phyloP scores from a whole-genome alignment of 352 stramenopile species.

The Salisapilia sapeloensis region DNA sequence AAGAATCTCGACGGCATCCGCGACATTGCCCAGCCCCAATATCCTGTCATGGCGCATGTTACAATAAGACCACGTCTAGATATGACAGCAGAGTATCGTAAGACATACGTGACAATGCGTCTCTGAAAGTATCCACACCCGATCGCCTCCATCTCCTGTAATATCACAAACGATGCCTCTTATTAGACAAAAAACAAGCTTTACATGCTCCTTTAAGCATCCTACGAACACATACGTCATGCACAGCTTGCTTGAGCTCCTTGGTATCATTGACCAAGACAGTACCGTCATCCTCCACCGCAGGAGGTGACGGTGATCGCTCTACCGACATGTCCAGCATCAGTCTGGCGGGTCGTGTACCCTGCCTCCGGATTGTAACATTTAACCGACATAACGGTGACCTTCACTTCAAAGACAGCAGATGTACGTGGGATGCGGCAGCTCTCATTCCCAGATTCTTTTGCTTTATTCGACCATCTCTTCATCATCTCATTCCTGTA shows the following conservation, averaged over 20 bases:
- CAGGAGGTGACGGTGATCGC: no score
- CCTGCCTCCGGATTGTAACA: no score
- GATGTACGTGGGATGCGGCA: no score
- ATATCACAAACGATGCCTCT: background rate
- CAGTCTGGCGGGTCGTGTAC: no score
- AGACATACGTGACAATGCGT: constrained; percentile 45
- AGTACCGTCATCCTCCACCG: constrained; percentile 3
- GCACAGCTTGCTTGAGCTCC: constrained; percentile 39
- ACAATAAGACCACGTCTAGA: background rate
- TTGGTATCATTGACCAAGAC: constrained; percentile 37
- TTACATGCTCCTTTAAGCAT: background rate
- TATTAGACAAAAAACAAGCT: background rate
- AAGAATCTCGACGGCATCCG: constrained; percentile 82
- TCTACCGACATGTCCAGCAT: no score
- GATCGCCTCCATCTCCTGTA: constrained; percentile 55
- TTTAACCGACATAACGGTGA: no score
- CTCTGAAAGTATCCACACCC: constrained; percentile 56
- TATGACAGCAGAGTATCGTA: constrained; percentile 7
- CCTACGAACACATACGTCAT: constrained; percentile 12
- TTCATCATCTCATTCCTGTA: no score
- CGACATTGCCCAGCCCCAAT: constrained; percentile 70
- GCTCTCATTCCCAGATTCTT: no score
- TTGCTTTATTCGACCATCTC: no score
- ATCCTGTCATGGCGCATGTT: constrained; percentile 14
- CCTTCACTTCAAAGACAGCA: no score